phyloP scores from a whole-genome alignment of 495 filamentous ascomycete genomes.

The Neurospora sp. region DNA sequence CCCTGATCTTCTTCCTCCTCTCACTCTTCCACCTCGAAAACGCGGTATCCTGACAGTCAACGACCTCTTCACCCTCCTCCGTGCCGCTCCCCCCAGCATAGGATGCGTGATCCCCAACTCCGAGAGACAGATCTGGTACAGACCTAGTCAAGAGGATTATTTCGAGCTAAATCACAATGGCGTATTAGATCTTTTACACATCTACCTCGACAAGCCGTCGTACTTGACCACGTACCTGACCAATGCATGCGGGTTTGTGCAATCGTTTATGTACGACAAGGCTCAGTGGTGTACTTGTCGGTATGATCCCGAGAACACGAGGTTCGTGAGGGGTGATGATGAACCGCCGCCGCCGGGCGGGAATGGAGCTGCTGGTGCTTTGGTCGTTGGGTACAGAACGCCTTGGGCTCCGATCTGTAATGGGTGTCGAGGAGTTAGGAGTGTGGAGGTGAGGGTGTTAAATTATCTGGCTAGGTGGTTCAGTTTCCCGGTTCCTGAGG shows the following conservation, averaged over 20 bases:
- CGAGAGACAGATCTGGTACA: neutral
- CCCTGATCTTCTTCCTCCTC: neutral
- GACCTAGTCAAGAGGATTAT: neutral
- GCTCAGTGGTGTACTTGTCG: neutral
- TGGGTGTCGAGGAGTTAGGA: neutral
- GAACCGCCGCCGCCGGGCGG: neutral
- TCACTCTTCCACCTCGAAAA: neutral
- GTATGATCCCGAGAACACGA: neutral
- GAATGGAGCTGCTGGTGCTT: neutral
- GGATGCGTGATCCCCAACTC: neutral
- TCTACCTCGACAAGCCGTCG: neutral
- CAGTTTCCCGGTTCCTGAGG: neutral
- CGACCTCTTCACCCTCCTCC: neutral
- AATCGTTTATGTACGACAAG: neutral
- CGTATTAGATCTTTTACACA: neutral
- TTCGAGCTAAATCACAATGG: neutral
- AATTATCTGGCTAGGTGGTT: neutral
- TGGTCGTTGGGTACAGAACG: neutral
- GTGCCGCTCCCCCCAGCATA: neutral
- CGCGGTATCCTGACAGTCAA: neutral
- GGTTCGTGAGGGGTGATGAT: neutral
- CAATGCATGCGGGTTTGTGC: neutral
- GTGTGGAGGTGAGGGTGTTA: neutral
- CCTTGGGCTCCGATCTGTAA: neutral
- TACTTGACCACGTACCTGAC: neutral